A percentile compares a stretch with the other conserved stretches of the same genome.
These are phyloP conservation scores for Candida insectalens DNA, from an alignment of 805 yeast species.

Conservation along the genomic window DNA sequence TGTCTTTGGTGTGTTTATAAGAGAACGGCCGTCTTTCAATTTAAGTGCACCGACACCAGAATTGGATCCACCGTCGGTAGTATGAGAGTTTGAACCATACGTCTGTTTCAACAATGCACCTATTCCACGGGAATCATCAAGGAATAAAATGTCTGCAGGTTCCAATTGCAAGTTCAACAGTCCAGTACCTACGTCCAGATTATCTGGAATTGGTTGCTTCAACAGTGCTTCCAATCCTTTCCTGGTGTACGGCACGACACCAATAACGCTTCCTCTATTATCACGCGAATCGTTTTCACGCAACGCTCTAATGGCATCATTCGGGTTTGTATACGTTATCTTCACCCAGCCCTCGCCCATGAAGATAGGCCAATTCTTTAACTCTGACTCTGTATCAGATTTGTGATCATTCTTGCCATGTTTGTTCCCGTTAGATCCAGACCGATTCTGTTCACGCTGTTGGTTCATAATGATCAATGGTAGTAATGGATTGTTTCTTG, in stretches of 20 bases:
- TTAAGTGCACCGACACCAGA: background rate
- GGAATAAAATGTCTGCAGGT: background rate
- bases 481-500: constrained; percentile 1
- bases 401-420: background rate
- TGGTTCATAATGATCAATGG: constrained; percentile 2
- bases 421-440: background rate
- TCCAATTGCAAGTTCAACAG: constrained; percentile 1
- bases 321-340: constrained; percentile 66
- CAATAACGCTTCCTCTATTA: constrained; percentile 44
- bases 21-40: constrained; percentile 2
- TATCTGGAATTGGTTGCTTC: constrained; percentile 6
- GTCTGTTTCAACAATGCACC: constrained; percentile 1
- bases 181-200: constrained; percentile 2
- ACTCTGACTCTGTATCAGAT: too few relatives aligned
- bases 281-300: constrained; percentile 71
- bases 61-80: background rate
- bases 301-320: constrained; percentile 74
- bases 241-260: constrained; percentile 64
- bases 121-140: constrained; percentile 1
- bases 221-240: constrained; percentile 51
- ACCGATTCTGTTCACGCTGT: constrained; percentile 1
- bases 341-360: constrained; percentile 91
- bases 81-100: background rate
- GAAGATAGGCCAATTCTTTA: constrained; percentile 50
- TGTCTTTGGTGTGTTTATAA: constrained; percentile 1